Evolutionary conservation across 2,329 filamentous ascomycete species (phyloP).

Genomic region (Sporothrix brasiliensis): DNA sequence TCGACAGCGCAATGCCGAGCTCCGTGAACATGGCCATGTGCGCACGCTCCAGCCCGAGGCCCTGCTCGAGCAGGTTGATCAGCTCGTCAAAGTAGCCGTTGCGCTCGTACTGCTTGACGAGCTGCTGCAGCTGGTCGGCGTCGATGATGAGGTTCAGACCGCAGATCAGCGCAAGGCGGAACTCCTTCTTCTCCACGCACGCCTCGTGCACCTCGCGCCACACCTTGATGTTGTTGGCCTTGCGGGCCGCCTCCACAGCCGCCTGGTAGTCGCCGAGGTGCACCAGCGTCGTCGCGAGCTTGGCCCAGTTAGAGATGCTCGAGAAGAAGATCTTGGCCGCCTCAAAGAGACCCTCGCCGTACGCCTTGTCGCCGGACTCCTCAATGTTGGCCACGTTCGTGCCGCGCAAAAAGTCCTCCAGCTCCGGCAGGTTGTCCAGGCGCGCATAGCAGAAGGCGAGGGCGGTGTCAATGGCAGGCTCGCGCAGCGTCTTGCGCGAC

Average conservation of each 20-base stretch:
- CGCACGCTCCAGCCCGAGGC: constrained; percentile 85
- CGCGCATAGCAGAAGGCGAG: constrained; percentile 93
- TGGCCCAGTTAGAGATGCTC: constrained; percentile 99
- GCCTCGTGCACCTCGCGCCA: constrained; percentile 99
- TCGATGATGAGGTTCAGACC: constrained; percentile 98
- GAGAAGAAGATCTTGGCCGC: constrained; percentile 98
- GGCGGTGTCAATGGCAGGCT: constrained; percentile 89
- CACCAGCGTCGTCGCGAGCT: constrained; percentile 96
- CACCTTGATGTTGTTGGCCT: constrained; percentile 98
- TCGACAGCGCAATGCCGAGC: constrained; percentile 86
- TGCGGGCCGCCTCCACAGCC: constrained; percentile 94
- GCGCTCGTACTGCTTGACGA: constrained; percentile 95
- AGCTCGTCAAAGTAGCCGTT: constrained; percentile 99
- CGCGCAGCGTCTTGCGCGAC: constrained; percentile 94
- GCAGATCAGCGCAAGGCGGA: constrained; percentile 97
- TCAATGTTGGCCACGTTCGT: constrained; percentile 96
- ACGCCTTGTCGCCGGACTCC: constrained; percentile 96
- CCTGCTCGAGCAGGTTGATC: constrained; percentile 90
- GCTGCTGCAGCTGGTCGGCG: constrained; percentile 87
- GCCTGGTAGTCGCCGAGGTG: constrained; percentile 96
- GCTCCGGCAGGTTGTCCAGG: constrained; percentile 85
- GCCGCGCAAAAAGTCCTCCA: constrained; percentile 92
- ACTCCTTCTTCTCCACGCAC: constrained; percentile 97
- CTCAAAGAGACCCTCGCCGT: constrained; percentile 89
- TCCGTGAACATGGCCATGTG: constrained; percentile 98